These are phyloP conservation scores for Nannizziopsis arthrosporioides DNA, from an alignment of 2,329 filamentous ascomycete genomes.

Conservation along the genomic window DNA sequence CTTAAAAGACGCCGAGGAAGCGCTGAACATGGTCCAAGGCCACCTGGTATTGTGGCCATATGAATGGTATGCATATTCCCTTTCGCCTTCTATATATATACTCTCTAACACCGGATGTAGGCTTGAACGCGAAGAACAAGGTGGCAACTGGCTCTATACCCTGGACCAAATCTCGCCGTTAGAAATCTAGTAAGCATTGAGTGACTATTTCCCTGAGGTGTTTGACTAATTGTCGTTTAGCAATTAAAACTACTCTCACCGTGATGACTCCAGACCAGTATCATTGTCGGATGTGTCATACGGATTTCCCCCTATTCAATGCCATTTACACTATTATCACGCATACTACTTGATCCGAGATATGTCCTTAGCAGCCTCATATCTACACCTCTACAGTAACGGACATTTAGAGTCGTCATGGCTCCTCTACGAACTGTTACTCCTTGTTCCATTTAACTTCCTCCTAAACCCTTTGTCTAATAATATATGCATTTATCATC, in stretches of 20 bases:
- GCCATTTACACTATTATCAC: too few species aligned
- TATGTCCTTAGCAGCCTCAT: too few species aligned
- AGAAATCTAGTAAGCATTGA: slow-evolving; percentile 62
- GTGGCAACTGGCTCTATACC: slow-evolving; percentile 92
- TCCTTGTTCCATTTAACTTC: too few species aligned
- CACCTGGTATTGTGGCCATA: slow-evolving; percentile 87
- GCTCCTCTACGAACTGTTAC: too few species aligned
- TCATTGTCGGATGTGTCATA: too few species aligned
- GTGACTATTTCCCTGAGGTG: background rate
- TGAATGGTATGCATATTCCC: slow-evolving; percentile 53
- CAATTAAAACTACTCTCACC: slow-evolving; percentile 4
- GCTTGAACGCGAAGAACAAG: slow-evolving; percentile 80
- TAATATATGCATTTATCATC: too few species aligned
- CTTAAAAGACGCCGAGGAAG: slow-evolving; percentile 64
- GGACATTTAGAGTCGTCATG: too few species aligned
- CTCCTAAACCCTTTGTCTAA: too few species aligned
- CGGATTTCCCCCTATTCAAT: too few species aligned
- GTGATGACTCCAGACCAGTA: background rate
- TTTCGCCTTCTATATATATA: background rate
- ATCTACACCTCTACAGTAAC: too few species aligned
- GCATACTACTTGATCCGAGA: too few species aligned
- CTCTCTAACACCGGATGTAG: slow-evolving; percentile 21
- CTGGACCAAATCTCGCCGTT: slow-evolving; percentile 91
- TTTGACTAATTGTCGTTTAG: slow-evolving; percentile 8
- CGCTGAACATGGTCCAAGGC: slow-evolving; percentile 73